Percentiles rank a stretch among this genome's conserved stretches.
These are phyloP conservation scores for Nitzschia palea DNA, from an alignment of 108 stramenopile genomes.

Conservation along the genomic window DNA sequence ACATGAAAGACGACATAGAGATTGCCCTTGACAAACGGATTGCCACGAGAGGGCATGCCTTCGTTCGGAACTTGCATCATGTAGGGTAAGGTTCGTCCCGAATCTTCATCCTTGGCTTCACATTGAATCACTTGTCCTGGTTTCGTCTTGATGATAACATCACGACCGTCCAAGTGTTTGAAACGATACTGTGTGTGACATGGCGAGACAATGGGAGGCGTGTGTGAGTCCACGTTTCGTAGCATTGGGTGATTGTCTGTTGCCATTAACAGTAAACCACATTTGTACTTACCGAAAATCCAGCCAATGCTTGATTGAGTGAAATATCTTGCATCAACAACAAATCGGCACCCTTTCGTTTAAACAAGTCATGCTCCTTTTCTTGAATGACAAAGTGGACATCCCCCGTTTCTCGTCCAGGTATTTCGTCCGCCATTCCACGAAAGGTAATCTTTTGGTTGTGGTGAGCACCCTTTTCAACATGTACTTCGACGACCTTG, in stretches of 20 bases:
- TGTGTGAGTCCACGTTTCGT: too few relatives aligned
- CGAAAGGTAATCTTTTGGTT: constrained; percentile 92
- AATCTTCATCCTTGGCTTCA: constrained; percentile 50
- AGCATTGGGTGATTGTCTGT: too few relatives aligned
- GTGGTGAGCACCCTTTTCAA: constrained; percentile 95
- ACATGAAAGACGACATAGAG: constrained; percentile 92
- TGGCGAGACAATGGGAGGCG: too few relatives aligned
- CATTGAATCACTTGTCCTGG: constrained; percentile 93
- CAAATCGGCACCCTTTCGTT: constrained; percentile 94
- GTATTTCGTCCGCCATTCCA: constrained; percentile 93
- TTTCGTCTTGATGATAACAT: constrained; percentile 80
- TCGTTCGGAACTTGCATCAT: constrained; percentile 87
- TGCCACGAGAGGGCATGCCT: constrained; percentile 96
- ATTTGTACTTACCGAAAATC: constrained; percentile 74
- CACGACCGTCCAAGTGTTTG: constrained; percentile 93
- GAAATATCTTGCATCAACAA: constrained; percentile 81
- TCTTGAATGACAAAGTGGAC: constrained; percentile 96
- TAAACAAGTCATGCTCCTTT: constrained; percentile 92
- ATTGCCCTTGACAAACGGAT: constrained; percentile 91
- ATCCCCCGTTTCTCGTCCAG: constrained; percentile 91
- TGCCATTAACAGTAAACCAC: too few relatives aligned
- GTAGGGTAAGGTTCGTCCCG: constrained; percentile 73
- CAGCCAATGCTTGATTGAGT: constrained; percentile 92
- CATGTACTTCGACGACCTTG: constrained; percentile 86
- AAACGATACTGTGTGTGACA: constrained; percentile 45